Conservation (phyloP, 169 alveolate genomes). For the Perkinsus marinus region DNA sequence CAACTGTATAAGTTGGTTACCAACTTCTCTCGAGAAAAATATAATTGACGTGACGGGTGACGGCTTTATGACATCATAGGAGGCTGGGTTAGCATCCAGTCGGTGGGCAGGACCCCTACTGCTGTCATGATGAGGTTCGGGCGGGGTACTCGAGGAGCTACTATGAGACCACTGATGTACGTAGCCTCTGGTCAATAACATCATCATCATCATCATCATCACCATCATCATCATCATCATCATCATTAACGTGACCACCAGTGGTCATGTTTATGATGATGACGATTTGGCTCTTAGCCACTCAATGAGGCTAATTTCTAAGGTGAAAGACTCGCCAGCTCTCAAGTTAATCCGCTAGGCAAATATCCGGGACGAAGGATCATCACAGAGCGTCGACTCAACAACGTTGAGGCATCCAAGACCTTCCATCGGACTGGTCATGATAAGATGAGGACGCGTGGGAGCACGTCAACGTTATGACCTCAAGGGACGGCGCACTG, state of each 20-base stretch:
- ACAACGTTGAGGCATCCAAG: slow-evolving; percentile 38
- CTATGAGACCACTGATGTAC: not conserved
- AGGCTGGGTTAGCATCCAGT: not conserved
- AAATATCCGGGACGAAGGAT: not conserved
- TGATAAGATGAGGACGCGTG: slow-evolving; percentile 43
- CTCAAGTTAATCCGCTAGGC: not conserved
- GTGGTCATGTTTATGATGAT: not conserved
- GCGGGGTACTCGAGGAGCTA: not conserved
- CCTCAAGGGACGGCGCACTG: slow-evolving; percentile 36
- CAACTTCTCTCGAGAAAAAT: not conserved
- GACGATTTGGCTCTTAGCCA: not conserved
- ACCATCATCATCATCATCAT: too few species aligned
- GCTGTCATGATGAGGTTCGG: not conserved
- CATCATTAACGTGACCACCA: too few species aligned
- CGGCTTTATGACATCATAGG: not conserved
- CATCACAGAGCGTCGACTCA: slow-evolving; percentile 24
- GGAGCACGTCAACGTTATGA: slow-evolving; percentile 40
- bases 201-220: too few species aligned
- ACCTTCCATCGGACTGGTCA: slow-evolving; percentile 44
- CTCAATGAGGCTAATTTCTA: not conserved
- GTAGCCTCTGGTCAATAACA: too few species aligned
- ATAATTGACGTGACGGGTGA: not conserved
- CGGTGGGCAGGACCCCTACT: not conserved
- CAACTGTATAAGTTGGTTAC: too few species aligned
- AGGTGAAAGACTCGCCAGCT: not conserved